Evolutionary conservation across 73 alveolate species (phyloP).

Genomic region (Stentor coeruleus): DNA sequence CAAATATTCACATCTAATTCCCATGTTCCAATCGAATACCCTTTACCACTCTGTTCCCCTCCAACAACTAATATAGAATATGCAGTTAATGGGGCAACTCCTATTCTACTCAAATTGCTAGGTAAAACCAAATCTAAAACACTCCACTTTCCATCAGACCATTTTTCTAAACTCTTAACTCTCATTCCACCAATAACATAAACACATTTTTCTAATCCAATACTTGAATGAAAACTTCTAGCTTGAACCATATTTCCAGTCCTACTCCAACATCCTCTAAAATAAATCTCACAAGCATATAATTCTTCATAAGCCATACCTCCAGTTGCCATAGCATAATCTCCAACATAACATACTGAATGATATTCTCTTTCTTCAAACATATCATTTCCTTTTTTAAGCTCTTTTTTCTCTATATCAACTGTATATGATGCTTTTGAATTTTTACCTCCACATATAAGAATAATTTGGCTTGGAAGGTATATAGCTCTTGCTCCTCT

Average conservation of each 20-base stretch:
- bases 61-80: not conserved
- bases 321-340: not conserved
- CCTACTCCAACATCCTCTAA: not conserved
- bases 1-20: not conserved
- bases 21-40: not conserved
- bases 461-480: not conserved
- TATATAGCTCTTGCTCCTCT: slow-evolving; percentile 5
- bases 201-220: not conserved
- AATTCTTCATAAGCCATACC: not conserved
- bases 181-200: not conserved
- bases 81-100: not conserved
- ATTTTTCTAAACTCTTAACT: slow-evolving; percentile 11
- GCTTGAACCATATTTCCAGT: not conserved
- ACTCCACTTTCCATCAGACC: not conserved
- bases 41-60: not conserved
- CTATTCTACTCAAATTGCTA: not conserved
- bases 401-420: not conserved
- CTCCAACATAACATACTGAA: not conserved
- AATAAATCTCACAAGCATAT: slow-evolving; percentile 1
- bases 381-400: not conserved
- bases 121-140: not conserved
- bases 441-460: slow-evolving; percentile 9
- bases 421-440: not conserved
- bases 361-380: slow-evolving; percentile 15
- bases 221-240: not conserved